phyloP scores from a whole-genome alignment of 176 grass and related monocot species.

The Aechmea fasciata region DNA sequence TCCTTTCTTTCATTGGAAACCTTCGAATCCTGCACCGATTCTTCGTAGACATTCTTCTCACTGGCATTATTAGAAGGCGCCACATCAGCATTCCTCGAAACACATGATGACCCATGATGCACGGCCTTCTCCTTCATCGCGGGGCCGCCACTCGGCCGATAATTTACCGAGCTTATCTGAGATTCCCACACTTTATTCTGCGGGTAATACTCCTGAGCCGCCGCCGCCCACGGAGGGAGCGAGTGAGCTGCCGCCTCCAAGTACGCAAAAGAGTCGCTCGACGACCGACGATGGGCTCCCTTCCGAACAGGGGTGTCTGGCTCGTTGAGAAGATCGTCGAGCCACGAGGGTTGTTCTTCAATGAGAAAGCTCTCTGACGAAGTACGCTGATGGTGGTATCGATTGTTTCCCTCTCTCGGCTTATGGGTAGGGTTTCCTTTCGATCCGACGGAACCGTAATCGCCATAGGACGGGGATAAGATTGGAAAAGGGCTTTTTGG shows the following conservation, averaged over 20 bases:
- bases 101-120: constrained; percentile 20
- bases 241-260: constrained; percentile 24
- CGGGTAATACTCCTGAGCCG: background rate
- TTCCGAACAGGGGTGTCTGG: constrained; percentile 49
- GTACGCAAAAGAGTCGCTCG: constrained; percentile 75
- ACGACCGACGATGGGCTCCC: constrained; percentile 68
- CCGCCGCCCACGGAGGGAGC: too few relatives aligned
- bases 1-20: constrained; percentile 61
- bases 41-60: constrained; percentile 39
- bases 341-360: constrained; percentile 92
- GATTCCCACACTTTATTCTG: background rate
- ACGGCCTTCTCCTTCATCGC: constrained; percentile 46
- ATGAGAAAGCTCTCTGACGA: constrained; percentile 84
- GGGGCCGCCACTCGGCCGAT: constrained; percentile 19
- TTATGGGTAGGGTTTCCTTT: constrained; percentile 34
- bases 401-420: constrained; percentile 22
- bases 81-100: constrained; percentile 31
- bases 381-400: constrained; percentile 55
- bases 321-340: constrained; percentile 87
- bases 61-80: constrained; percentile 24
- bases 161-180: constrained; percentile 13
- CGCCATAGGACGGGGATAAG: constrained; percentile 22
- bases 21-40: constrained; percentile 27
- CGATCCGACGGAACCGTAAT: constrained; percentile 47
- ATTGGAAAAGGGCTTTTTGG: constrained; percentile 77